Base-by-base conservation (phyloP, 768 basidiomycete species). In the Strobilomyces dryophilus region DNA sequence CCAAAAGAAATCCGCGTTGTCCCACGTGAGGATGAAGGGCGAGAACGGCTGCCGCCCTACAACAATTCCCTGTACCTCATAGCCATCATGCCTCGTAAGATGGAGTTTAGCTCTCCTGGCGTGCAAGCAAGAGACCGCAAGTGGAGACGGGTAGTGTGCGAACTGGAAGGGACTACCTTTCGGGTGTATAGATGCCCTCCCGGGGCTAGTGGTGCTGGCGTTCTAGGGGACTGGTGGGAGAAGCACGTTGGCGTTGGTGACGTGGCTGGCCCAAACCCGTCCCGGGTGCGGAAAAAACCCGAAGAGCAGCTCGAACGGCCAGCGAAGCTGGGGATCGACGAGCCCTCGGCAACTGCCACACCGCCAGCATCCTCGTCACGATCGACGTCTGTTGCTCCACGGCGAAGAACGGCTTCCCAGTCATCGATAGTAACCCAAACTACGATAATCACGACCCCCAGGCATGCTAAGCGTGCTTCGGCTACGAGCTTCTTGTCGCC, bases 81-180 rank as follows among this genome's bases (percentile, higher is more conserved):
- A 34, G 91, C 85, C 4, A 77, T 85, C 49, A 80, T 99, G 74
- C 87, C 88, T 1, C 82, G 90, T 44, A 99, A 99, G 76, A 81
- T 94, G 84, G 97, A 99, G 75, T 98, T 99, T 65, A 74, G 72
- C 5, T 70, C 78, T 11, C 92, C 94, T 0, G 94, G 94, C 8
- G 76, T 91, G 3, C 91, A 95, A 68, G 86, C 95, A 8, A 81
- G 78, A 65, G 95, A 98, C 66, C 76, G 97, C 43, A 91, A 92
- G 64, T 99, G 97, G 97, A 81, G 89, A 54, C 76, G 89, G 46
- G 83, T 88, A 47, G 77, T 94, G 58, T 90, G 92, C 65, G 89
- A 95, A 61, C 72, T 99, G 26, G 92, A 97, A 63, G 97, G 97
- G 43, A 98, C 97, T n/a, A 75, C 78, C 56, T 83, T 98, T 66